Evolutionary conservation across 768 basidiomycete species (phyloP).

Genomic region (Zangia roseola): DNA sequence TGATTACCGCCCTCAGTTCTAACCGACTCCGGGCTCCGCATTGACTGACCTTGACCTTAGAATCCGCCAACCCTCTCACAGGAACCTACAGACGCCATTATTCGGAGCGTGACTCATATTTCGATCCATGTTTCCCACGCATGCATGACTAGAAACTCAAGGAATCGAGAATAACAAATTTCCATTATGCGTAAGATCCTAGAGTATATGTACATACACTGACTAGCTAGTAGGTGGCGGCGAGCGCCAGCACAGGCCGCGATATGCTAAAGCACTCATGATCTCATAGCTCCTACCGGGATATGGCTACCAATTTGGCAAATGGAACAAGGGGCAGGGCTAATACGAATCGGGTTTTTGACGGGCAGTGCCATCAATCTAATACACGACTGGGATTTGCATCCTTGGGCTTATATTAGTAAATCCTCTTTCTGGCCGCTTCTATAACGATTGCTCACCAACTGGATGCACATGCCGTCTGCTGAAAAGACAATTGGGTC

Average conservation of each 20-base stretch:
- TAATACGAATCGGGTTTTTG: slow-evolving; percentile 70
- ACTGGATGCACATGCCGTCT: slow-evolving; percentile 55
- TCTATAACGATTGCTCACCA: slow-evolving; percentile 36
- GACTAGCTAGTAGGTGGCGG: slow-evolving; percentile 5
- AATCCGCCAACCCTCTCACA: too few species aligned
- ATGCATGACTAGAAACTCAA: background rate
- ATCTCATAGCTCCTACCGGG: slow-evolving; percentile 17
- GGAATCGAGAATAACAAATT: background rate
- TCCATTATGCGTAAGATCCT: slow-evolving; percentile 25
- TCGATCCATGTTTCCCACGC: background rate
- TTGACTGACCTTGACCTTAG: too few species aligned
- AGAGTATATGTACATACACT: slow-evolving; percentile 17
- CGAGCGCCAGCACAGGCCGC: slow-evolving; percentile 25
- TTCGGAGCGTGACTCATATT: too few species aligned
- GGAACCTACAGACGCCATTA: too few species aligned
- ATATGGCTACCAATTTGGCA: slow-evolving; percentile 26
- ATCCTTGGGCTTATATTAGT: slow-evolving; percentile 39
- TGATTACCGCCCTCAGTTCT: too few species aligned
- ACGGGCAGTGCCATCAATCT: slow-evolving; percentile 68
- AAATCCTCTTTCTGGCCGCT: background rate
- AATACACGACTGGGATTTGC: slow-evolving; percentile 53
- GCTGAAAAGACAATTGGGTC: slow-evolving; percentile 69
- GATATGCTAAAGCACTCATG: slow-evolving; percentile 14
- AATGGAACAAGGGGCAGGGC: slow-evolving; percentile 44
- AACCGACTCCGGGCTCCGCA: too few species aligned